A percentile compares a stretch with the other conserved stretches of the same genome.
These are phyloP conservation scores for Amoebophrya sp. DNA, from an alignment of 169 alveolate species.

Conservation along the genomic window DNA sequence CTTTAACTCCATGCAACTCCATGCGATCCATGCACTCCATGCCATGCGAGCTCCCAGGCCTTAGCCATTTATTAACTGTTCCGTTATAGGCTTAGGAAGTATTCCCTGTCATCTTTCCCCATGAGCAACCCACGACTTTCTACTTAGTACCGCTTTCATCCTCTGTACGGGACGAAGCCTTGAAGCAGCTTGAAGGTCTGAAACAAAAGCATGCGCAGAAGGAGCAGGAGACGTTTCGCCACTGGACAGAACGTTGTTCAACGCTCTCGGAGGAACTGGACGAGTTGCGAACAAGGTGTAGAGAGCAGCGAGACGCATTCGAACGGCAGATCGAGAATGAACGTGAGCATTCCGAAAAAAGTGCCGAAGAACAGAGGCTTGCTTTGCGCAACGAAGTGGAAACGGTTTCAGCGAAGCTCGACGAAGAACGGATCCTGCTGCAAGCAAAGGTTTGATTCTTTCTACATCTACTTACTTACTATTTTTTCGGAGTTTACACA, in stretches of 20 bases:
- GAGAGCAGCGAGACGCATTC: not conserved
- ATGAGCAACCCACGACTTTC: slow-evolving; percentile 38
- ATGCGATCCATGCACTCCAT: no score
- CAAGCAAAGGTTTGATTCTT: not conserved
- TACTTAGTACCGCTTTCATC: not conserved
- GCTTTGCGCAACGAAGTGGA: not conserved
- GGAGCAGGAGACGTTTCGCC: slow-evolving; percentile 8
- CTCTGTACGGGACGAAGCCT: not conserved
- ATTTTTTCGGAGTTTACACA: not conserved
- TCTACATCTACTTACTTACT: not conserved
- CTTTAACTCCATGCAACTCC: no score
- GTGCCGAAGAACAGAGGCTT: not conserved
- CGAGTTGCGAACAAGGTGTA: not conserved
- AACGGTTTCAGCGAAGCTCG: not conserved
- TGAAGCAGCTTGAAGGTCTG: not conserved
- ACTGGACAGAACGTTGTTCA: not conserved
- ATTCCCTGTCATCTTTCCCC: no score
- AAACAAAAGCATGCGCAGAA: slow-evolving; percentile 7
- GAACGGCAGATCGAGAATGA: not conserved
- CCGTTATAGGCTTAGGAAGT: no score
- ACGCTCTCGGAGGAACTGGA: not conserved
- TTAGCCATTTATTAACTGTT: no score
- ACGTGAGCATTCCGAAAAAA: not conserved
- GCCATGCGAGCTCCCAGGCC: no score
- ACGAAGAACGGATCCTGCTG: not conserved